A percentile compares a stretch with the other conserved stretches of the same genome.
These are phyloP conservation scores for Trametes sanguinea DNA, from an alignment of 768 basidiomycete species.

Conservation along the genomic window DNA sequence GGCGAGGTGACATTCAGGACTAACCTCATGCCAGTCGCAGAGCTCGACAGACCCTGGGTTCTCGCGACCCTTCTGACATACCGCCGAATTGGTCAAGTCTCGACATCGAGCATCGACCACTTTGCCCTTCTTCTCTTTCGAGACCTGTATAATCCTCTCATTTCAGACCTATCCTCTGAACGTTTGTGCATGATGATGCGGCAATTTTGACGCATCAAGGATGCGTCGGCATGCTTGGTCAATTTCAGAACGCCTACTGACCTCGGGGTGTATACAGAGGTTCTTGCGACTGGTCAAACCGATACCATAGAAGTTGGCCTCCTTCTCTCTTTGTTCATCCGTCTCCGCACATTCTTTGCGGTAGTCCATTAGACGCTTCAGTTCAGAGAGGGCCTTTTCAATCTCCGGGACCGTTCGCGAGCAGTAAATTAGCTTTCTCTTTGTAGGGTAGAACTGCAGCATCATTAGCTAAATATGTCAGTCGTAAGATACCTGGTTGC, in stretches of 20 bases:
- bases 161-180: background rate
- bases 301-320: conserved; percentile 81
- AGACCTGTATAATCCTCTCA: conserved; percentile 54
- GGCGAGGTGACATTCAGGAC: background rate
- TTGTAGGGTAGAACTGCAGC: conserved; percentile 83
- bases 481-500: background rate
- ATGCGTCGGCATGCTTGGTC: background rate
- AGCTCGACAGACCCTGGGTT: conserved; percentile 90
- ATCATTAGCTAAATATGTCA: background rate
- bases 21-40: conserved; percentile 95
- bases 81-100: conserved; percentile 86
- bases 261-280: conserved; percentile 93
- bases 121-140: conserved; percentile 98
- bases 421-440: conserved; percentile 95
- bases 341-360: conserved; percentile 72
- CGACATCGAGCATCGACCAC: conserved; percentile 96
- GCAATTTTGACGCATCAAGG: too few species aligned
- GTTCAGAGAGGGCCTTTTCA: conserved; percentile 94
- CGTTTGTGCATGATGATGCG: too few species aligned
- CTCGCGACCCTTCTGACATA: conserved; percentile 78
- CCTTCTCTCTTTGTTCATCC: conserved; percentile 73
- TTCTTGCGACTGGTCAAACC: conserved; percentile 97
- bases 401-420: conserved; percentile 99
- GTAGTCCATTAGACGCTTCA: conserved; percentile 93
- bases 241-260: conserved; percentile 36